phyloP scores from a whole-genome alignment of 75 land plant genomes.

The Sequoiadendron giganteum region DNA sequence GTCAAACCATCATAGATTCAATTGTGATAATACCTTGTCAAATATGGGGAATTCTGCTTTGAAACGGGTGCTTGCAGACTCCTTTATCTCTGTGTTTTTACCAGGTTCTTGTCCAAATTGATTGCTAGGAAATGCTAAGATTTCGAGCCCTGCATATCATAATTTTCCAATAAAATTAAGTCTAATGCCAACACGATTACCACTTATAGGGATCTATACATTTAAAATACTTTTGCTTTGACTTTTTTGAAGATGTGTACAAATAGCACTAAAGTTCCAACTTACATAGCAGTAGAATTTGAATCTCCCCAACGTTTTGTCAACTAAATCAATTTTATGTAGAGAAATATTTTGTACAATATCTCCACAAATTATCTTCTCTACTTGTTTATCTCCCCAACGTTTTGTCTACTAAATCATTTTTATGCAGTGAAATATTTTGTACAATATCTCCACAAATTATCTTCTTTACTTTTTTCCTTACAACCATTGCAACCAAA shows the following conservation, averaged over 20 bases:
- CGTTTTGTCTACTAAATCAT: too few species aligned
- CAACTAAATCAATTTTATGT: not conserved
- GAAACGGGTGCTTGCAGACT: constrained; percentile 76
- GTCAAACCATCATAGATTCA: not conserved
- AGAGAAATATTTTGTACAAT: not conserved
- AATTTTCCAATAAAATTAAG: not conserved
- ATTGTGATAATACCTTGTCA: constrained; percentile 53
- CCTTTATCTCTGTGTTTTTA: constrained; percentile 67
- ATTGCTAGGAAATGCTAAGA: constrained; percentile 87
- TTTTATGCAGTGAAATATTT: not conserved
- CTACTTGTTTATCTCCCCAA: not conserved
- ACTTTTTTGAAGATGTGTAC: too few species aligned
- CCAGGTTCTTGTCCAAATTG: constrained; percentile 96
- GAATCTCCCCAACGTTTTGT: too few species aligned
- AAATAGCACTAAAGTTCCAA: not conserved
- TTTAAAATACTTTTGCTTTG: too few species aligned
- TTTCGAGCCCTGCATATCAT: constrained; percentile 66
- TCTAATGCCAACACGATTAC: not conserved
- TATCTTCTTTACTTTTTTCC: constrained; percentile 1
- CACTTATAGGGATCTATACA: not conserved
- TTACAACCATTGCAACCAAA: not conserved
- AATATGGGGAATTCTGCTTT: constrained; percentile 89
- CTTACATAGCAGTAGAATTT: too few species aligned
- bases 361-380: not conserved
- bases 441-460: not conserved